Base-by-base conservation (phyloP, 2,329 filamentous ascomycete genomes). In the Neodidymelliopsis sp. region DNA sequence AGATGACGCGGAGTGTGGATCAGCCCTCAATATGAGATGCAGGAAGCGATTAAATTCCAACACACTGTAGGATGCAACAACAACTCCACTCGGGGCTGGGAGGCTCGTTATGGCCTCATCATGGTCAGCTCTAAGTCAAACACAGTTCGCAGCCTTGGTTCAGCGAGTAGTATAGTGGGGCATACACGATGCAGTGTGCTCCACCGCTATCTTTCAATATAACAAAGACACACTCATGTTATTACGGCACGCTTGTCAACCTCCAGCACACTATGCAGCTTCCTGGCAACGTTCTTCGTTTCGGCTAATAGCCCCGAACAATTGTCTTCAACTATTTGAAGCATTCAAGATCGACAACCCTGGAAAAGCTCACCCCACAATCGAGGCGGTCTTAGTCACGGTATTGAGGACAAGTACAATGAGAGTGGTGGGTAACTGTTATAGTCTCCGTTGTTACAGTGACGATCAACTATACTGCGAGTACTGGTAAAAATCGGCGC, bases 161-260 rank as follows among this genome's bases (percentile, higher is more conserved):
- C 29, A 16, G 20, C 25, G 40, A 23, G 22, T 30, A 35, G 40
- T 29, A 27, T 31, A 40, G 47, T 41, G 47, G 47, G 47, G 23
- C 40, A 19, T 5, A 29, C 24, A 27, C 29, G 25, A 31, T 30
- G 28, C 34, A 25, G 30, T 36, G 19, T 44, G 39, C 47, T 50
- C 47, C 47, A 50, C 40, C 35, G 35, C 47, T 50, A 50, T 50
- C 47, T 39, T 18, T 24, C 20, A 36, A 50, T 22, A 31, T 33
- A n/a, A 23, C 29, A 25, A 39, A 30, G 29, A 30, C 6, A 36
- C 25, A 40, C 47, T 49, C 40, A 50, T 50, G n/a, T 35, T 27
- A 45, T 50, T 50, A 50, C 47, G 47, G 39, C 34, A 50, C 29
- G 12, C n/a, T 40, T 19, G 19, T 19, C n/a, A 15, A 16, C 20